These are phyloP conservation scores for Phytophthora aleatoria DNA, from an alignment of 352 stramenopile genomes.

Conservation along the genomic window DNA sequence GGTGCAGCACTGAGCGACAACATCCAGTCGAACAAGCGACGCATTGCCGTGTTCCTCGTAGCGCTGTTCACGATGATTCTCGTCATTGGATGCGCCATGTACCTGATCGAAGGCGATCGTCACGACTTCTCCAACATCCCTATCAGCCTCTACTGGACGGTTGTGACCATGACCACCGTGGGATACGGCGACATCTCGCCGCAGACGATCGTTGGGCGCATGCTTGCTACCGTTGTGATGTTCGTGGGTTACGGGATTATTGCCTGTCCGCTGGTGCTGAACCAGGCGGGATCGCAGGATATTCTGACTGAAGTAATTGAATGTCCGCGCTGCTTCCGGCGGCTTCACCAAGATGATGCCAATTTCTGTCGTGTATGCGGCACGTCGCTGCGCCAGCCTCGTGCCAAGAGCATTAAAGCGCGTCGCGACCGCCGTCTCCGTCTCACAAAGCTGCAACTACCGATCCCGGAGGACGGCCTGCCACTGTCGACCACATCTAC, in stretches of 20 bases:
- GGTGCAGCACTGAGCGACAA: constrained; percentile 72
- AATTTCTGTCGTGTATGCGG: constrained; percentile 85
- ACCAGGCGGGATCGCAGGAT: constrained; percentile 54
- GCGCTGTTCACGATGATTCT: constrained; percentile 78
- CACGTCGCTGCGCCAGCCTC: constrained; percentile 55
- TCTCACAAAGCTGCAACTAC: constrained; percentile 61
- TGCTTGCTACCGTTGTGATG: constrained; percentile 86
- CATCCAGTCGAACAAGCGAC: constrained; percentile 79
- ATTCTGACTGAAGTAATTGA: constrained; percentile 66
- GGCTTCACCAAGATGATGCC: constrained; percentile 79
- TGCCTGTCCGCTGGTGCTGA: constrained; percentile 82
- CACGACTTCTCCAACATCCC: constrained; percentile 89
- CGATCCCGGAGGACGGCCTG: constrained; percentile 36
- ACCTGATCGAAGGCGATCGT: constrained; percentile 79
- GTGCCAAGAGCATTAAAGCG: constrained; percentile 65
- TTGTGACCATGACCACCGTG: constrained; percentile 89
- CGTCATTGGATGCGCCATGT: constrained; percentile 85
- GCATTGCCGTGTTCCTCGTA: constrained; percentile 81
- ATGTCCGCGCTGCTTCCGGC: constrained; percentile 75
- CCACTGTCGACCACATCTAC: constrained; percentile 64
- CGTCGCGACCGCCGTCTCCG: constrained; percentile 56
- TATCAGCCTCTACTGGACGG: constrained; percentile 87
- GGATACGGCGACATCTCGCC: constrained; percentile 88
- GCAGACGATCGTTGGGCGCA: constrained; percentile 75
- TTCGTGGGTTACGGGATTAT: constrained; percentile 88